Evolutionary conservation across 2,329 filamentous ascomycete genomes (phyloP).

Genomic region (Penicillium verrucosum): DNA sequence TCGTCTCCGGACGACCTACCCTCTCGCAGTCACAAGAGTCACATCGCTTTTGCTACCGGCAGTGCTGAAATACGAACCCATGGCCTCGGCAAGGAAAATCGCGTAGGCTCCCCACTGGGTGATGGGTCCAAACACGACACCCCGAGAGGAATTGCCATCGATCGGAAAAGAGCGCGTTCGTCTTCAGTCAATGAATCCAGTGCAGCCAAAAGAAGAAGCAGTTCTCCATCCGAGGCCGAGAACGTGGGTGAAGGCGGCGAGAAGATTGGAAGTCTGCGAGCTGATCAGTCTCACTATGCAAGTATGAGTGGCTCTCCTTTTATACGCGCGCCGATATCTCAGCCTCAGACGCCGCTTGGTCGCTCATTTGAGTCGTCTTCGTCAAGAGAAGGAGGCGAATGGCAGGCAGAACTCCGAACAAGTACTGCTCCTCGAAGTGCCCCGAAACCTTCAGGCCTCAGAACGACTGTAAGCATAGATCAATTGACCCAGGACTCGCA

Average conservation of each 20-base stretch:
- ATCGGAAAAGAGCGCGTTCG: conserved; percentile 35
- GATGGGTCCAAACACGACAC: conserved; percentile 14
- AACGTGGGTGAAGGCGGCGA: conserved; percentile 22
- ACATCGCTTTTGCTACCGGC: conserved; percentile 7
- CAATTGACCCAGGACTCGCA: conserved; percentile 16
- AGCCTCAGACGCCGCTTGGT: conserved; percentile 29
- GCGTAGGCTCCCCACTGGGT: conserved; percentile 20
- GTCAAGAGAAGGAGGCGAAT: conserved; percentile 22
- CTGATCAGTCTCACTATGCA: conserved; percentile 28
- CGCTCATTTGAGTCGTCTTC: conserved; percentile 30
- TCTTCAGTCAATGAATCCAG: conserved; percentile 28
- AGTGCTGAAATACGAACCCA: conserved; percentile 10
- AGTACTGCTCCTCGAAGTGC: conserved; percentile 13
- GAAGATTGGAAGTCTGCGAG: conserved; percentile 24
- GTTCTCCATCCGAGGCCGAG: conserved; percentile 26
- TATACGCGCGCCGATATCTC: conserved; percentile 40
- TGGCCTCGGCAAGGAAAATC: conserved; percentile 12
- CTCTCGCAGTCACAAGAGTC: conserved; percentile 12
- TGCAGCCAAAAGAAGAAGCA: conserved; percentile 28
- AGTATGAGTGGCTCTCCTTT: conserved; percentile 51
- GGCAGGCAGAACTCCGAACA: conserved; percentile 19
- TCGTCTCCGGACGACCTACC: conserved; percentile 18
- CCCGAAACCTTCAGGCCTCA: conserved; percentile 29
- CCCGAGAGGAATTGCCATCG: conserved; percentile 2
- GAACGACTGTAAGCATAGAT: conserved; percentile 25